These are phyloP conservation scores for Lepraria neglecta DNA, from an alignment of 495 filamentous ascomycete species.

Conservation along the genomic window DNA sequence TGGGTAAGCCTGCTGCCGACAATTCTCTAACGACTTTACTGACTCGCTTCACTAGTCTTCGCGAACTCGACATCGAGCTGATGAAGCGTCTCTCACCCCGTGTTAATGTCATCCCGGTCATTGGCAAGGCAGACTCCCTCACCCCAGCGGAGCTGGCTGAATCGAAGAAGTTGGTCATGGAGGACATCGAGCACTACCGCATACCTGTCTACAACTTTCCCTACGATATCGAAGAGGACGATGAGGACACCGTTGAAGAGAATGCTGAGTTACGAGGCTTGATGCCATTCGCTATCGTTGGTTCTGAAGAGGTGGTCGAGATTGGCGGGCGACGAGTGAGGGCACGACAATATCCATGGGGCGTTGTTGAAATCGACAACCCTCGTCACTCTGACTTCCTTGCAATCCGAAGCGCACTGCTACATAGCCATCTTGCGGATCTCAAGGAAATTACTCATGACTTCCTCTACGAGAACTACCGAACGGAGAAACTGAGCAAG, in stretches of 20 bases:
- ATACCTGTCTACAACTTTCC: constrained; percentile 99
- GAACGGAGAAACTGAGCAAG: constrained; percentile 99
- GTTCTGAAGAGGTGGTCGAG: constrained; percentile 90
- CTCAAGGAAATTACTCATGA: constrained; percentile 99
- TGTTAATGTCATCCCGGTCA: constrained; percentile 98
- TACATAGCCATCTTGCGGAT: constrained; percentile 96
- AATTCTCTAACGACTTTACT: constrained; percentile 11
- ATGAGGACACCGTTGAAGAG: constrained; percentile 98
- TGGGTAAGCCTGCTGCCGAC: constrained; percentile 48
- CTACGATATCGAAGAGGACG: constrained; percentile 98
- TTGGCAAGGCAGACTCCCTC: constrained; percentile 95
- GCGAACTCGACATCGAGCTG: constrained; percentile 96
- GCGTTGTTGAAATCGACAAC: constrained; percentile 97
- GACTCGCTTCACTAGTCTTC: constrained; percentile 55
- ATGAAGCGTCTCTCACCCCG: constrained; percentile 98
- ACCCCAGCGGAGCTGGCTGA: constrained; percentile 95
- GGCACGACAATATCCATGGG: constrained; percentile 97
- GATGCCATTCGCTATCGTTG: constrained; percentile 98
- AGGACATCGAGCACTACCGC: constrained; percentile 99
- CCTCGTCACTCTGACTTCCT: constrained; percentile 98
- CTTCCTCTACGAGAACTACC: constrained; percentile 99
- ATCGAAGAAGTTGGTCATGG: constrained; percentile 99
- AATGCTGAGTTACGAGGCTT: constrained; percentile 93
- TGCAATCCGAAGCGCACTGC: constrained; percentile 88
- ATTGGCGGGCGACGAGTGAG: constrained; percentile 86